Conservation (phyloP, 2,329 filamentous ascomycete genomes). For the Aureobasidium sp. region DNA sequence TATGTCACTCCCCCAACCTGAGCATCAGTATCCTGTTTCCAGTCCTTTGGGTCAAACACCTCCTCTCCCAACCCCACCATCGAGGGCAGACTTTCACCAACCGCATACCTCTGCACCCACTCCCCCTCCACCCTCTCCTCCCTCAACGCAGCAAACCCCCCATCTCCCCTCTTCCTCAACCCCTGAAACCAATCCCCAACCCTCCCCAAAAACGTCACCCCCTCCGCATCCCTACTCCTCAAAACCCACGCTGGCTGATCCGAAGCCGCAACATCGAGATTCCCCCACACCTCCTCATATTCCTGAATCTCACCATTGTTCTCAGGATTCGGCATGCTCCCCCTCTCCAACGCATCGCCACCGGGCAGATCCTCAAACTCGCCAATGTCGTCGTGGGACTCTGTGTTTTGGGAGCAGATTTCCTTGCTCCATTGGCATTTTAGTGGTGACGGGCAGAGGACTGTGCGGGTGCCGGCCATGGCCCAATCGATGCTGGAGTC, state of each 20-base stretch:
- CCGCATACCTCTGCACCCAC: neutral
- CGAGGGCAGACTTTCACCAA: conserved; percentile 1
- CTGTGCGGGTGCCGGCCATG: conserved; percentile 6
- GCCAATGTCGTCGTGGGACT: conserved; percentile 2
- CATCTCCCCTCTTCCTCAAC: neutral
- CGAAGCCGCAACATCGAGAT: neutral
- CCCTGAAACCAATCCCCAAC: conserved; percentile 1
- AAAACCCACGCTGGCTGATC: neutral
- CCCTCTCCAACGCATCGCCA: conserved; percentile 7
- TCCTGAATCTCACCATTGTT: neutral
- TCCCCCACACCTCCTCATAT: conserved; percentile 10
- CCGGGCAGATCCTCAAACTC: conserved; percentile 5
- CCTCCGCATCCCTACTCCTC: neutral
- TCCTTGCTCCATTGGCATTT: conserved; percentile 8
- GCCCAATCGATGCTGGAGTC: conserved; percentile 2
- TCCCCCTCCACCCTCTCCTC: neutral
- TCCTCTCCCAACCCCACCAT: neutral
- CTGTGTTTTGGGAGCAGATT: conserved; percentile 10
- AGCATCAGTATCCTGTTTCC: neutral
- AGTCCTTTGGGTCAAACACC: neutral
- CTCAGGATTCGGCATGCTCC: conserved; percentile 1
- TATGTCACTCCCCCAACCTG: neutral
- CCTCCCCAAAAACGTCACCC: neutral
- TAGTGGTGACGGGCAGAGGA: conserved; percentile 1
- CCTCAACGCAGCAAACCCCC: neutral